Conservation (phyloP, 2,329 filamentous ascomycete species). For the Fusarium acutatum region DNA sequence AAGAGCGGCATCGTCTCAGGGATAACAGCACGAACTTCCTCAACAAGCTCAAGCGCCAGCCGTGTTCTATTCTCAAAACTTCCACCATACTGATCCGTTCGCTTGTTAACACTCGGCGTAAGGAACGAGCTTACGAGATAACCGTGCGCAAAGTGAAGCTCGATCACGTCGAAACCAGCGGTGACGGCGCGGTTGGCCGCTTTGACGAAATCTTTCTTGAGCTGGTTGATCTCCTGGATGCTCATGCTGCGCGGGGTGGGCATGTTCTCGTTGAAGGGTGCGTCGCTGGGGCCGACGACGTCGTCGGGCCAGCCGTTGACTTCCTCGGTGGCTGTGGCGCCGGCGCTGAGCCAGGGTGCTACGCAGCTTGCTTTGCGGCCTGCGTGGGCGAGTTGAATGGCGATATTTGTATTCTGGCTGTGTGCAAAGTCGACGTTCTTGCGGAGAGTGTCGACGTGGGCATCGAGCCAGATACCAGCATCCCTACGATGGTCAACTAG, state of each 20-base stretch:
- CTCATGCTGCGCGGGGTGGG: conserved; percentile 72
- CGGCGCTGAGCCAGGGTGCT: conserved; percentile 63
- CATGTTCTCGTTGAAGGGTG: conserved; percentile 67
- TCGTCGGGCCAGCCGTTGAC: conserved; percentile 62
- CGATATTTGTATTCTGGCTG: conserved; percentile 71
- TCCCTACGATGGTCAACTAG: conserved; percentile 57
- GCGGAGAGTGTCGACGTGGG: conserved; percentile 68
- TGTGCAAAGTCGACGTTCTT: conserved; percentile 73
- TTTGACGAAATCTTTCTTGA: conserved; percentile 68
- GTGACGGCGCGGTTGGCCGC: conserved; percentile 64
- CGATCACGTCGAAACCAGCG: conserved; percentile 74
- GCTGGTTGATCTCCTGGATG: conserved; percentile 67
- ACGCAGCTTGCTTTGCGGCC: conserved; percentile 64
- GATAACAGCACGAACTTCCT: conserved; percentile 68
- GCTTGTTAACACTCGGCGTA: conserved; percentile 73
- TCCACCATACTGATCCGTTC: conserved; percentile 74
- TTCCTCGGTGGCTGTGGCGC: conserved; percentile 56
- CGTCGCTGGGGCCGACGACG: conserved; percentile 55
- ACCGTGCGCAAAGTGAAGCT: conserved; percentile 81
- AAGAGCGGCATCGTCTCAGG: conserved; percentile 76
- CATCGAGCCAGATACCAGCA: conserved; percentile 70
- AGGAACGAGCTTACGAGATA: conserved; percentile 79
- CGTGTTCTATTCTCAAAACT: conserved; percentile 76
- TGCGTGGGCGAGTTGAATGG: conserved; percentile 75
- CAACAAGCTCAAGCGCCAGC: conserved; percentile 72